Evolutionary conservation across 257 asterid species (phyloP).

Genomic region (Knoxia roxburghii): DNA sequence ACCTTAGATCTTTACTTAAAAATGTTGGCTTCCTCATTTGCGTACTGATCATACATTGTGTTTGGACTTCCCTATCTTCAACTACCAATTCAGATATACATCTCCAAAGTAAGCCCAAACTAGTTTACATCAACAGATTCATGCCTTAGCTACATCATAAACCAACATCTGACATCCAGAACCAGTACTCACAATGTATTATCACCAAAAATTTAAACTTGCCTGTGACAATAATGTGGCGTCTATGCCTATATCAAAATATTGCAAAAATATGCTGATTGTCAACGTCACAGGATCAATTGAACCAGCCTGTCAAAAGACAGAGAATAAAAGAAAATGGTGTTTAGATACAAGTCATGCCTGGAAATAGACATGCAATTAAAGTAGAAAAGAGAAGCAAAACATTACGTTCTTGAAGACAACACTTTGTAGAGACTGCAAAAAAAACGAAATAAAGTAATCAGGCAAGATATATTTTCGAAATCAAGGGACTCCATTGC

Average conservation of each 20-base stretch:
- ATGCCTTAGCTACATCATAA: conserved; percentile 4
- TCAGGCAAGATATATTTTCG: conserved; percentile 5
- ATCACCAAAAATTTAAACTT: conserved; percentile 20
- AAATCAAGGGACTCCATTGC: not conserved
- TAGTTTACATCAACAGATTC: not conserved
- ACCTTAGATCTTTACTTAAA: not conserved
- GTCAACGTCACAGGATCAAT: conserved; percentile 93
- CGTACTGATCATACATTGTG: not conserved
- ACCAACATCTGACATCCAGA: not conserved
- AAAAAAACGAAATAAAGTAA: conserved; percentile 10
- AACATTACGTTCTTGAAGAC: conserved; percentile 85
- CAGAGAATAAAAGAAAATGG: not conserved
- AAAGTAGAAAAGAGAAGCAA: conserved; percentile 7
- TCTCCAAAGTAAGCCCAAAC: not conserved
- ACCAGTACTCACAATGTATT: not conserved
- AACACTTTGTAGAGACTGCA: conserved; percentile 98
- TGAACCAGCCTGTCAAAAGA: conserved; percentile 68
- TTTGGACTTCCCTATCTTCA: too few species aligned
- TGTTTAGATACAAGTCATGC: not conserved
- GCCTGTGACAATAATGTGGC: conserved; percentile 94
- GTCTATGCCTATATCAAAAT: conserved; percentile 88
- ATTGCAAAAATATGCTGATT: conserved; percentile 90
- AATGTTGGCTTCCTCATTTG: not conserved
- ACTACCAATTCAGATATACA: too few species aligned
- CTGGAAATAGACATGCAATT: not conserved